A percentile compares a stretch with the other conserved stretches of the same genome.
These are phyloP conservation scores for Tremella yokohamensis DNA, from an alignment of 768 basidiomycete species.

Conservation along the genomic window DNA sequence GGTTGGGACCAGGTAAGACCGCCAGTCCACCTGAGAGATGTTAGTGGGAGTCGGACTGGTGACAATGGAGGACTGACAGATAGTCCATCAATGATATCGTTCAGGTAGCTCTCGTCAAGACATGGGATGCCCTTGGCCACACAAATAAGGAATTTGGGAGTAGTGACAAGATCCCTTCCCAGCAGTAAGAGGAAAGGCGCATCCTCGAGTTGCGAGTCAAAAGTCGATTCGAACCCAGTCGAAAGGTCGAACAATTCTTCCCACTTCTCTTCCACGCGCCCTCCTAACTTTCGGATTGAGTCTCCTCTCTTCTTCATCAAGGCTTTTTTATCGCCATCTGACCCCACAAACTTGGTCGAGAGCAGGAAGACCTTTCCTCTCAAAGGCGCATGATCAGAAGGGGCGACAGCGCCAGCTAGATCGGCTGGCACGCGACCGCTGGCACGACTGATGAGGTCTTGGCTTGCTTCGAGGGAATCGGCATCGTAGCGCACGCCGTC, in stretches of 20 bases:
- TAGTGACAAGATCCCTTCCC: constrained; percentile 50
- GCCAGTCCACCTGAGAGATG: constrained; percentile 58
- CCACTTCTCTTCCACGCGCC: constrained; percentile 17
- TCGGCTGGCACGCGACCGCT: background rate
- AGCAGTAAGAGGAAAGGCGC: constrained; percentile 22
- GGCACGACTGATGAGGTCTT: background rate
- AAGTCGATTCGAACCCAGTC: constrained; percentile 7
- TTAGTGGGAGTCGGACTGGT: background rate
- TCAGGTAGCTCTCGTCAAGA: constrained; percentile 59
- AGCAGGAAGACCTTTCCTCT: background rate
- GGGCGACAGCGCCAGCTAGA: background rate
- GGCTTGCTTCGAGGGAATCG: background rate
- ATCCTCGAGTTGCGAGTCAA: background rate
- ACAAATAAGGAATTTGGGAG: constrained; percentile 75
- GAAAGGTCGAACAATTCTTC: constrained; percentile 17
- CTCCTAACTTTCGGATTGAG: constrained; percentile 13
- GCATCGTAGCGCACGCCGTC: no score
- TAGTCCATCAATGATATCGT: constrained; percentile 10
- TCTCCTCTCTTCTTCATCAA: background rate
- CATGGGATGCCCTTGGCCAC: constrained; percentile 85
- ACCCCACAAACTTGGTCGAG: background rate
- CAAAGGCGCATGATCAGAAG: background rate
- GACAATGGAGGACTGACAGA: constrained; percentile 11
- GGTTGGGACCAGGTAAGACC: constrained; percentile 59
- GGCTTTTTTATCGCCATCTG: background rate